phyloP scores from a whole-genome alignment of 2,329 filamentous ascomycete species.

The Aspergillus viridinutans region DNA sequence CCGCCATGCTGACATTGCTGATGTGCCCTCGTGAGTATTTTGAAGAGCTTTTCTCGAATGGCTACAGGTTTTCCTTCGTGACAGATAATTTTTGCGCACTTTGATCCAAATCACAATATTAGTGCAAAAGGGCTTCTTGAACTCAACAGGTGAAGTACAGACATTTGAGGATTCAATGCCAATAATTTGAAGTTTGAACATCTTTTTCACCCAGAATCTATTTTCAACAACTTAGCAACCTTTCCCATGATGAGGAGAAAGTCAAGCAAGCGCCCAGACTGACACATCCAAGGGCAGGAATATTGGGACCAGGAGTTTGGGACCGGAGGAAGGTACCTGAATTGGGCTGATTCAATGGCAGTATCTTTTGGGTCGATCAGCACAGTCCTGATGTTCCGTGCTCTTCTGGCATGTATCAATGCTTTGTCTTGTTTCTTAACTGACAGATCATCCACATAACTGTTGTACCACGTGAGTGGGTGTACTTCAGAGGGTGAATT shows the following conservation, averaged over 20 bases:
- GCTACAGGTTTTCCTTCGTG: conserved; percentile 51
- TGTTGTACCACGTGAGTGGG: conserved; percentile 16
- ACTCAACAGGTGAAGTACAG: conserved; percentile 14
- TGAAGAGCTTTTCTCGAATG: conserved; percentile 49
- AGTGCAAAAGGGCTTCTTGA: background rate
- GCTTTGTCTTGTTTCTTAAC: conserved; percentile 51
- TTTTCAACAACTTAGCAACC: background rate
- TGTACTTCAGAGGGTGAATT: background rate
- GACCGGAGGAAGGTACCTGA: conserved; percentile 35
- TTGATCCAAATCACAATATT: conserved; percentile 3
- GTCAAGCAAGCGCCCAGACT: background rate
- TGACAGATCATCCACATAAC: conserved; percentile 48
- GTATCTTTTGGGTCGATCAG: conserved; percentile 49
- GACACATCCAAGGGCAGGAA: background rate
- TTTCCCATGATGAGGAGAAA: background rate
- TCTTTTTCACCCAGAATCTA: conserved; percentile 53
- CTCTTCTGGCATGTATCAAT: conserved; percentile 46
- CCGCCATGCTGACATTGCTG: conserved; percentile 50
- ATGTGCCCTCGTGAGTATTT: conserved; percentile 48
- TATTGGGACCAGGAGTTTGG: background rate
- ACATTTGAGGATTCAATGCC: conserved; percentile 38
- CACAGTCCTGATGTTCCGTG: conserved; percentile 45
- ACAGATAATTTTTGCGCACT: conserved; percentile 44
- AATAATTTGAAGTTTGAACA: conserved; percentile 46
- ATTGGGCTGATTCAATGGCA: conserved; percentile 48